These are phyloP conservation scores for Ophiocordyceps unilateralis DNA, from an alignment of 2,329 filamentous ascomycete genomes.

Conservation along the genomic window DNA sequence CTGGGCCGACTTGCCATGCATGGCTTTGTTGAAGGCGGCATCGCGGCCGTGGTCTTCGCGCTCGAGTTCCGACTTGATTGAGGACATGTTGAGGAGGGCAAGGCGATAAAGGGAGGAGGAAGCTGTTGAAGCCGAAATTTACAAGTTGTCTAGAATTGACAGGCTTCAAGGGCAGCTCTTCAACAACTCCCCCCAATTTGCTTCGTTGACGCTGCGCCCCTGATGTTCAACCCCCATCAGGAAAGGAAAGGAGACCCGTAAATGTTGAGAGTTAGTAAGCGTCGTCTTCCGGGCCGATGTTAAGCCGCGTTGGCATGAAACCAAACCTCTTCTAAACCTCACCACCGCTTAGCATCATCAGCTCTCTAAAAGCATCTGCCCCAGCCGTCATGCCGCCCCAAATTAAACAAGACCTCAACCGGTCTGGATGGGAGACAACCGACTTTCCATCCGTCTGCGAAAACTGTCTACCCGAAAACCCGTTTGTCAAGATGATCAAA, in stretches of 20 bases:
- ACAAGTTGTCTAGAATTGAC: not conserved
- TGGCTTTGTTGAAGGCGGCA: constrained; percentile 76
- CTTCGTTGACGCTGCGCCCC: not conserved
- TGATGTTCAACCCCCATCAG: too few relatives aligned
- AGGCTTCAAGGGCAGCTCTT: too few relatives aligned
- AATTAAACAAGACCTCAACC: constrained; percentile 91
- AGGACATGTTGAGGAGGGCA: not conserved
- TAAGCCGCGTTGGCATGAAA: not conserved
- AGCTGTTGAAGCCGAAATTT: not conserved
- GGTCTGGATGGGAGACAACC: constrained; percentile 89
- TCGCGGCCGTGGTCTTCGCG: constrained; percentile 69
- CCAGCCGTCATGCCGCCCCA: constrained; percentile 64
- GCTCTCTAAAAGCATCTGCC: too few relatives aligned
- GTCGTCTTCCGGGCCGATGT: not conserved
- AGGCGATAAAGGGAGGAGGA: too few relatives aligned
- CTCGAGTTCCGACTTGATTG: constrained; percentile 40
- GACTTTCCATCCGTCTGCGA: constrained; percentile 84
- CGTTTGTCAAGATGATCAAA: constrained; percentile 98
- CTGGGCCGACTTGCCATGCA: constrained; percentile 60
- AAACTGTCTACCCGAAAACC: constrained; percentile 86
- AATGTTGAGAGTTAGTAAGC: not conserved
- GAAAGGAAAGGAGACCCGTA: too few relatives aligned
- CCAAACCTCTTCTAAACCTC: not conserved
- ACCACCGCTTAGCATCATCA: not conserved
- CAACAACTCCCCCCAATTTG: too few relatives aligned